Evolutionary conservation across 768 basidiomycete species (phyloP).

Genomic region (Hysterangium stoloniferum): DNA sequence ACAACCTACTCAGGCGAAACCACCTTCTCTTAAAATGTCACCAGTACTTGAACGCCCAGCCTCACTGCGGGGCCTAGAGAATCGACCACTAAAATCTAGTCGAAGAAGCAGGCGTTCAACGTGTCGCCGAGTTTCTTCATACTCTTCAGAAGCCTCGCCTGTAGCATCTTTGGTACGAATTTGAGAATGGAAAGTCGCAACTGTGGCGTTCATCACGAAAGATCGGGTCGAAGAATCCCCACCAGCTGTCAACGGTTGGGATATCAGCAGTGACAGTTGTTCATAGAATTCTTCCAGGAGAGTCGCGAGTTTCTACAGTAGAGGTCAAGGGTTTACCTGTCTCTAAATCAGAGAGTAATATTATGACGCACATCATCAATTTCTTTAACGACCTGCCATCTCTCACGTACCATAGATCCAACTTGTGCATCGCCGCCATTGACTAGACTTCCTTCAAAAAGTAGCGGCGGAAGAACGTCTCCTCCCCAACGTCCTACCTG

Average conservation of each 20-base stretch:
- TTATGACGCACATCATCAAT: constrained; percentile 59
- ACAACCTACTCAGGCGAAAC: constrained; percentile 7
- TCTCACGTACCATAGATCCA: constrained; percentile 66
- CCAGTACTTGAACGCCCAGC: background rate
- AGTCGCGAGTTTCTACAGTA: constrained; percentile 57
- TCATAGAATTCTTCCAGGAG: constrained; percentile 75
- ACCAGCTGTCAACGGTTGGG: constrained; percentile 55
- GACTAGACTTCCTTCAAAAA: constrained; percentile 72
- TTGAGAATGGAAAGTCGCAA: constrained; percentile 43
- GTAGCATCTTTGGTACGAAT: constrained; percentile 44
- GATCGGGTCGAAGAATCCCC: constrained; percentile 63
- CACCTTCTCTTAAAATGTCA: constrained; percentile 14
- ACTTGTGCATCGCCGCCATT: constrained; percentile 47
- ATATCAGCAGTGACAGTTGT: constrained; percentile 66
- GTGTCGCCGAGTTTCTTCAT: constrained; percentile 65
- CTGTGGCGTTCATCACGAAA: constrained; percentile 44
- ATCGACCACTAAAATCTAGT: constrained; percentile 77
- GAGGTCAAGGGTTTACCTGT: constrained; percentile 12
- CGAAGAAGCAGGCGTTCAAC: constrained; percentile 76
- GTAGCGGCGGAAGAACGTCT: constrained; percentile 74
- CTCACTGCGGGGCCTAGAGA: constrained; percentile 36
- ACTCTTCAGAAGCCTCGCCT: constrained; percentile 34
- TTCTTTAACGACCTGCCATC: constrained; percentile 59
- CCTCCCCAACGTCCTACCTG: constrained; percentile 91
- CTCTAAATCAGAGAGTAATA: background rate